Conservation (phyloP, 192 early-diverging fungal species). For the Coemansia sp. region DNA sequence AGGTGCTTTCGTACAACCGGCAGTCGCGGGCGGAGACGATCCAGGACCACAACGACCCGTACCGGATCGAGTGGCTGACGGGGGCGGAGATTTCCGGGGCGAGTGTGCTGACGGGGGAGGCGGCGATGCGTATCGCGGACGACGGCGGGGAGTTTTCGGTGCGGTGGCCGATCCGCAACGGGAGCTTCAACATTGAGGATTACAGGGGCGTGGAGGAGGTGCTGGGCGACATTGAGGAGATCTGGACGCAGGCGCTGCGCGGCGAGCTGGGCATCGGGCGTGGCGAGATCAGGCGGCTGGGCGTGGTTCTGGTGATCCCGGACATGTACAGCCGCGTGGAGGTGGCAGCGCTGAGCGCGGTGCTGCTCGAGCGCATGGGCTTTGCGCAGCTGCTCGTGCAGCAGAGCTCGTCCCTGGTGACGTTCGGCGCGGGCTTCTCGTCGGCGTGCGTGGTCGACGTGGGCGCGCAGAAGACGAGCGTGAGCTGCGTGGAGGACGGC, state of each 20-base stretch:
- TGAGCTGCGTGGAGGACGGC: slow-evolving; percentile 84
- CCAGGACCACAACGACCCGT: slow-evolving; percentile 89
- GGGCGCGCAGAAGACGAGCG: slow-evolving; percentile 84
- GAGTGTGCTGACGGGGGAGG: slow-evolving; percentile 50
- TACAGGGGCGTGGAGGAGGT: slow-evolving; percentile 66
- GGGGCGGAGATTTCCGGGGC: slow-evolving; percentile 40
- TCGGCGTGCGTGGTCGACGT: slow-evolving; percentile 87
- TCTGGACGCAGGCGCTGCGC: slow-evolving; percentile 73
- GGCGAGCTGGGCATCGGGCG: slow-evolving; percentile 66
- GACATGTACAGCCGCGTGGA: slow-evolving; percentile 68
- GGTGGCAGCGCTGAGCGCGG: slow-evolving; percentile 59
- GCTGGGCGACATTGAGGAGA: slow-evolving; percentile 72
- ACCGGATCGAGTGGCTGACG: slow-evolving; percentile 81
- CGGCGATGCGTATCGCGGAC: slow-evolving; percentile 30
- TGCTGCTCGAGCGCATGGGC: slow-evolving; percentile 75
- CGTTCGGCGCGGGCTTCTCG: slow-evolving; percentile 84
- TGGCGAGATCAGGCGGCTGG: slow-evolving; percentile 58
- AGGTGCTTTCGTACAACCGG: slow-evolving; percentile 72
- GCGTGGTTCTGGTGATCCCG: slow-evolving; percentile 77
- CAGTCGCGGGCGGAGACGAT: slow-evolving; percentile 65
- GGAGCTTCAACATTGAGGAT: slow-evolving; percentile 73
- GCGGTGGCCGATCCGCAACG: slow-evolving; percentile 77
- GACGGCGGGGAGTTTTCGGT: slow-evolving; percentile 34
- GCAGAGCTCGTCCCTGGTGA: slow-evolving; percentile 80
- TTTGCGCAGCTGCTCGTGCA: slow-evolving; percentile 74